Conservation (phyloP, 345 rosid genomes). For the rapeseed (Brassica napus) region Da-Ae NC_063439.1:27308001-27308500, state of each 20-base stretch:
- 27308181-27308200: not conserved
- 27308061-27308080: too few species aligned
- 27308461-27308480: constrained; percentile 33
- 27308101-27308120: too few species aligned
- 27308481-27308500: constrained; percentile 44
- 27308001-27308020: too few species aligned
- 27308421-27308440: constrained; percentile 43
- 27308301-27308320: constrained; percentile 39
- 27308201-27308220: not conserved
- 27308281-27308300: not conserved
- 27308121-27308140: too few species aligned
- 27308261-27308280: constrained; percentile 15
- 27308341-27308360: constrained; percentile 16
- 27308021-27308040: too few species aligned
- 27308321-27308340: constrained; percentile 41
- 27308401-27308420: constrained; percentile 58
- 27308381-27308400: constrained; percentile 63
- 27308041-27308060: too few species aligned
- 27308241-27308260: too few species aligned
- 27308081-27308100: too few species aligned
- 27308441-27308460: constrained; percentile 46
- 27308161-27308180: not conserved
- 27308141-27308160: not conserved
- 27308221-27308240: not conserved
- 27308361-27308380: constrained; percentile 11